Evolutionary conservation across 2,329 filamentous ascomycete genomes (phyloP).

Genomic region (Davidsoniella neocaledoniae): DNA sequence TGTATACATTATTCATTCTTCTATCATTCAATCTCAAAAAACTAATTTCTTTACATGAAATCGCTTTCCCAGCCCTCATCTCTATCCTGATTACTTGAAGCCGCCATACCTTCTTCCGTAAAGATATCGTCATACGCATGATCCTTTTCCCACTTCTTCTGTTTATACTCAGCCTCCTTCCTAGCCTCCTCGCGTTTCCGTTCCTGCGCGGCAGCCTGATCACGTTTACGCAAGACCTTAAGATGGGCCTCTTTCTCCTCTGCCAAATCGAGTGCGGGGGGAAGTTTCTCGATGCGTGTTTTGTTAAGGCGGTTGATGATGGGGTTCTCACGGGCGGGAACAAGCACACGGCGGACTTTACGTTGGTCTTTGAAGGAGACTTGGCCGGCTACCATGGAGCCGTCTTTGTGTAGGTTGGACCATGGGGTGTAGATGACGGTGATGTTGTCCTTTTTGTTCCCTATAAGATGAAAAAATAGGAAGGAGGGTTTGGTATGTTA

Average conservation of each 20-base stretch:
- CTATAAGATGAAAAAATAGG: conserved; percentile 24
- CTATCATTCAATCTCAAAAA: background rate
- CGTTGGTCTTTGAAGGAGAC: conserved; percentile 86
- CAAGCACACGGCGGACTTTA: conserved; percentile 68
- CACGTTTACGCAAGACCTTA: conserved; percentile 53
- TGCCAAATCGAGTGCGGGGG: conserved; percentile 43
- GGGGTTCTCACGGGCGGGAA: conserved; percentile 65
- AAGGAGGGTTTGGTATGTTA: background rate
- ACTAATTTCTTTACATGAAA: conserved; percentile 51
- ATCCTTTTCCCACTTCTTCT: conserved; percentile 90
- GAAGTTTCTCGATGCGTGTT: conserved; percentile 76
- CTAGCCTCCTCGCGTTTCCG: conserved; percentile 61
- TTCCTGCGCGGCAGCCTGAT: conserved; percentile 44
- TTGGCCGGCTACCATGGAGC: conserved; percentile 87
- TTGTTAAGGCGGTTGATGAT: conserved; percentile 98
- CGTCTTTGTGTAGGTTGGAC: conserved; percentile 90
- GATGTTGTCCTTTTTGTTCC: conserved; percentile 97
- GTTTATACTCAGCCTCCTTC: conserved; percentile 62
- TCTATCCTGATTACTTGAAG: conserved; percentile 72
- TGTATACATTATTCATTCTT: background rate
- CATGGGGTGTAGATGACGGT: conserved; percentile 96
- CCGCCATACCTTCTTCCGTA: conserved; percentile 61
- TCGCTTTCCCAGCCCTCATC: conserved; percentile 68
- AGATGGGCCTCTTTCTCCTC: conserved; percentile 66
- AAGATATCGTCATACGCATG: conserved; percentile 94